Percentiles rank a stretch among this genome's conserved stretches.
phyloP scores from a whole-genome alignment of 139 green algal genomes.

The Volvox africanus region DNA sequence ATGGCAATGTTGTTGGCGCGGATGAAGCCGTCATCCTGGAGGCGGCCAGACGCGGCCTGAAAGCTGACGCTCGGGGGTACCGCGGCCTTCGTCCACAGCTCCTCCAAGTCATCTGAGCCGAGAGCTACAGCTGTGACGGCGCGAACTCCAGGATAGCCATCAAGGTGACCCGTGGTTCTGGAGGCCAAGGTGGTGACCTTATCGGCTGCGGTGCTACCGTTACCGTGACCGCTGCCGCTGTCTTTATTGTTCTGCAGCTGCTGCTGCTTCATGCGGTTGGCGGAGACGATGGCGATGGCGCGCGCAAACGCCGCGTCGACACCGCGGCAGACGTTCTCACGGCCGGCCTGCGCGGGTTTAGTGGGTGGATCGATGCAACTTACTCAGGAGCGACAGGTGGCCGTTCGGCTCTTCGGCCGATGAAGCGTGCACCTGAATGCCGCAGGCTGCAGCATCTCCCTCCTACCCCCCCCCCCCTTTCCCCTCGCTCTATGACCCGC shows the following conservation, averaged over 20 bases:
- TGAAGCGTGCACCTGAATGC: too few species aligned
- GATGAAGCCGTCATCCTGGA: neutral
- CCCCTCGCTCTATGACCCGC: too few species aligned
- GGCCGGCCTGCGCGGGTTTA: conserved; percentile 21
- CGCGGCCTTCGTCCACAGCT: conserved; percentile 4
- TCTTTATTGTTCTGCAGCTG: neutral
- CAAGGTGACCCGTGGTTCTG: neutral
- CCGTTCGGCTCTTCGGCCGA: too few species aligned
- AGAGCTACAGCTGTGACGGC: neutral
- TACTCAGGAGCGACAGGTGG: too few species aligned
- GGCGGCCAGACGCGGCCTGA: neutral
- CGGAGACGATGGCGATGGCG: conserved; percentile 12
- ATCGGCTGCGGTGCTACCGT: neutral
- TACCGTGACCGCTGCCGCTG: neutral
- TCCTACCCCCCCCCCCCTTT: too few species aligned
- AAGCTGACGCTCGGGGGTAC: neutral
- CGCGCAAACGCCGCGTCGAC: conserved; percentile 36
- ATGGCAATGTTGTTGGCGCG: neutral
- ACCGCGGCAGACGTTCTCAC: conserved; percentile 49
- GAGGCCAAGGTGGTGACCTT: neutral
- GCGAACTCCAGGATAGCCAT: neutral
- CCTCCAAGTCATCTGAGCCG: neutral
- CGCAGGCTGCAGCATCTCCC: too few species aligned
- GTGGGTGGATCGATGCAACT: too few species aligned
- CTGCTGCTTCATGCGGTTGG: conserved; percentile 1